Percentiles rank a stretch among this genome's conserved stretches.
phyloP scores from a whole-genome alignment of 345 rosid species.

The Nephelium lappaceum region DNA sequence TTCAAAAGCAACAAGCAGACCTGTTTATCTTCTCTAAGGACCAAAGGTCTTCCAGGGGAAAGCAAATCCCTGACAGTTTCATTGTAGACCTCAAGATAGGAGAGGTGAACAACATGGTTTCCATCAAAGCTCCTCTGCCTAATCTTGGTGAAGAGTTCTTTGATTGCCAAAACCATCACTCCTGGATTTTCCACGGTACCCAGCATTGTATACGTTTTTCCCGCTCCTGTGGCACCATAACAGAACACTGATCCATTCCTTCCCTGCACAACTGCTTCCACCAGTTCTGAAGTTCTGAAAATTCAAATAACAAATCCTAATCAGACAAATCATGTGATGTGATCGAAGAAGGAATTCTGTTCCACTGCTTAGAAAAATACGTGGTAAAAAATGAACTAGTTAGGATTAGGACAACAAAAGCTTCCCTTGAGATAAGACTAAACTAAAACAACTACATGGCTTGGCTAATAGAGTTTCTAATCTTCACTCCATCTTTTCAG shows the following conservation, averaged over 20 bases:
- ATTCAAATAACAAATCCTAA: background rate
- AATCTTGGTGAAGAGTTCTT: conserved; percentile 80
- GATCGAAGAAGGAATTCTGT: background rate
- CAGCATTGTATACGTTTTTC: conserved; percentile 93
- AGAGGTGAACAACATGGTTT: conserved; percentile 85
- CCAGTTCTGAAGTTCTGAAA: conserved; percentile 87
- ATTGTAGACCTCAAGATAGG: conserved; percentile 93
- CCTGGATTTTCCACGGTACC: conserved; percentile 93
- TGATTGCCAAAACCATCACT: conserved; percentile 97
- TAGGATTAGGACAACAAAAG: background rate
- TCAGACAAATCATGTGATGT: background rate
- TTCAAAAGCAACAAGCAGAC: conserved; percentile 32
- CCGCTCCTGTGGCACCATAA: conserved; percentile 98
- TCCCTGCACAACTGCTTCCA: conserved; percentile 88
- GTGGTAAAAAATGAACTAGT: background rate
- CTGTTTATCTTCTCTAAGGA: conserved; percentile 95
- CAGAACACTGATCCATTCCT: conserved; percentile 98
- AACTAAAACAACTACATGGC: background rate
- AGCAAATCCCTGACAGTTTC: conserved; percentile 94
- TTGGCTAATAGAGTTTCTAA: background rate
- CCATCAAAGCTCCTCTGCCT: conserved; percentile 91
- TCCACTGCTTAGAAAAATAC: background rate
- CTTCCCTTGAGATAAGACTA: background rate
- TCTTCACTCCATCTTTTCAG: background rate
- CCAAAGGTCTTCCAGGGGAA: conserved; percentile 94